Base-by-base conservation (phyloP, 306 rosid genomes). In the Gleditsia sinensis region DNA sequence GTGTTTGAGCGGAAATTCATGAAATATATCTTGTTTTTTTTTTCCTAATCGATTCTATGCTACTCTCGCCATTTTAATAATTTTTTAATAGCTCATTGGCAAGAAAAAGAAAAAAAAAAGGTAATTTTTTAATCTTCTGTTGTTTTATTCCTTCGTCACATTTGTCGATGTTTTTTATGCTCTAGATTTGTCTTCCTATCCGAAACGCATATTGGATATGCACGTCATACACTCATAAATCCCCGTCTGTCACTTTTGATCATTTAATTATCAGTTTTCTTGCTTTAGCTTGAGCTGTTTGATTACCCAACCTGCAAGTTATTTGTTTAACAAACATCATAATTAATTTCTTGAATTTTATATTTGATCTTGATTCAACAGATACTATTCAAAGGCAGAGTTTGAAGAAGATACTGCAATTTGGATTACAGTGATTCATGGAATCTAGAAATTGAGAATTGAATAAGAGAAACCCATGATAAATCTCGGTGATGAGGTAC, bases 401-500 rank as follows among this genome's bases (percentile, higher is more conserved):
- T 71, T 30, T 30, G 57, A 77, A 75, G 28, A 46, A 50, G 75
- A 51, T 55, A 69, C 62, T 39, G 33, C 16, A 33, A 24, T 49
- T 36, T 54, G n/a, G 24, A 21, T 50, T 78, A 67, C 21, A 14
- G 42, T 46, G 46, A 59, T 82, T 58, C 62, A 74, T 75, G 81
- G 74, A 63, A 48, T 68, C 40, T 66, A 43, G 74, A 72, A 17
- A 1, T 39, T 69, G 77, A 24, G 67, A 36, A 50, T 57, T 58
- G 70, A 27, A 24, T 69, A 51, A 78, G 70, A 74, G 49, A 14
- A 7, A 6, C 80, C 83, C 82, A 81, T 84, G 85, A 53, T 71
- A 74, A 77, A 72, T 81, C 73, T 71, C 59, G 55, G 42, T 82
- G 51, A 91, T 83, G 91, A 95, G 93, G 43, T 60, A 73, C 75